Percentiles rank a stretch among this genome's conserved stretches.
Evolutionary conservation across 129 eudicot genomes (phyloP).

Genomic region (Sambucus nigra): DNA sequence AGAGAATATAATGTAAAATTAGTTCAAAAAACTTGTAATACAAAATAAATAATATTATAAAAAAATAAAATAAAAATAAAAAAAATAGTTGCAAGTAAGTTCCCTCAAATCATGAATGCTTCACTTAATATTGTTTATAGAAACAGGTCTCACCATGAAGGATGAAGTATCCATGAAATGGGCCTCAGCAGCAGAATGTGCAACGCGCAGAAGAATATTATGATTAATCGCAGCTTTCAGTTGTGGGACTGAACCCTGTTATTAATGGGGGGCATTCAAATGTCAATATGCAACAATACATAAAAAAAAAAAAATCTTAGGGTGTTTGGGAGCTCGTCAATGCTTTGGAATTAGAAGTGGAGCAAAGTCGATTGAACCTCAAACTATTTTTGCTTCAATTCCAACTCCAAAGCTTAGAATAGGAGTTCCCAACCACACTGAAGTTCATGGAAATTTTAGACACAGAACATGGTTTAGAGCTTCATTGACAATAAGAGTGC

Average conservation of each 20-base stretch:
- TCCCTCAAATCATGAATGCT: not conserved
- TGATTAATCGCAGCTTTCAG: slow-evolving; percentile 41
- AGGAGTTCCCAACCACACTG: too few species aligned
- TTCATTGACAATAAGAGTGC: not conserved
- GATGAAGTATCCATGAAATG: slow-evolving; percentile 47
- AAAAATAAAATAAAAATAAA: not conserved
- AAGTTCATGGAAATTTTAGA: not conserved
- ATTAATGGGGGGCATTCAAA: slow-evolving; percentile 15
- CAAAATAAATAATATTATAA: too few species aligned
- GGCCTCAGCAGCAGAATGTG: slow-evolving; percentile 42
- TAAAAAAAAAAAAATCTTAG: too few species aligned
- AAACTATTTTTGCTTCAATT: too few species aligned
- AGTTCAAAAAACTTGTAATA: not conserved
- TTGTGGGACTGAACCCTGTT: slow-evolving; percentile 44
- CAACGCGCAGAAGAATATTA: slow-evolving; percentile 47
- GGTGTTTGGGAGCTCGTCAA: too few species aligned
- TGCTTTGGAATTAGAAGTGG: too few species aligned
- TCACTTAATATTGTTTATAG: not conserved
- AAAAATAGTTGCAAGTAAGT: not conserved
- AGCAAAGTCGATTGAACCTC: too few species aligned
- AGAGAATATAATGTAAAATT: not conserved
- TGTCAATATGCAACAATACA: not conserved
- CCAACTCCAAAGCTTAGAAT: too few species aligned
- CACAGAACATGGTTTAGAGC: not conserved
- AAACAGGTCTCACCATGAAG: slow-evolving; percentile 35